Evolutionary conservation across 2,329 filamentous ascomycete genomes (phyloP), one percentile per base, ranked within the genome.

Genomic region (Fusarium odoratissimum): DNA sequence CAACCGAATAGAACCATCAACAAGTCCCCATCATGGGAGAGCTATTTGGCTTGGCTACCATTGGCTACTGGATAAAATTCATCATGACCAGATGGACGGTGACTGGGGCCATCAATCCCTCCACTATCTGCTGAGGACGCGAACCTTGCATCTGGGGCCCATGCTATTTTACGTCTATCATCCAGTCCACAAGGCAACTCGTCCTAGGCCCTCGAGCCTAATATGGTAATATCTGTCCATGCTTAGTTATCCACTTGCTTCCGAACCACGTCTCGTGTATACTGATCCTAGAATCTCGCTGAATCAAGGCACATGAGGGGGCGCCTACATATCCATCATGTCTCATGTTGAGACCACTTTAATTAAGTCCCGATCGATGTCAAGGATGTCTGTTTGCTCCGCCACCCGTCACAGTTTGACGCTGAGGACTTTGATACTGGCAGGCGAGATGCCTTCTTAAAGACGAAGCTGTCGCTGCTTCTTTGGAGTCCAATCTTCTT

Each of bases 281-380:
- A 73, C 55, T 48, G 58, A 57, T 54, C 64, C 30, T 30, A 52
- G 37, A 35, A 25, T 69, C 35, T 60, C 70, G 54, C 66, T 60
- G 44, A 45, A 67, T 57, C 46, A 69, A 48, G 51, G 51, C 35
- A 44, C 42, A 52, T 57, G 64, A 60, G 61, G 69, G 64, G 64
- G 68, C 58, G 45, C 44, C 46, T 44, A 61, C 69, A 75, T 69
- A 62, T 68, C 55, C 68, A 69, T 75, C 71, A 67, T 60, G 76
- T 77, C 76, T 77, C 76, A 77, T 73, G 69, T 77, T 76, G 64
- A 77, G 75, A 60, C 69, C 64, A 71, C 71, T 64, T 60, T 65
- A 75, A 74, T 75, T 59, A 70, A 70, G 68, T 69, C 69, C 68
- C 67, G 75, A 77, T 75, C 74, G 64, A 64, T 69, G 64, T 57